Evolutionary conservation across 1,139 yeast genomes (phyloP).

Genomic region (Arxiozyma telluris): DNA sequence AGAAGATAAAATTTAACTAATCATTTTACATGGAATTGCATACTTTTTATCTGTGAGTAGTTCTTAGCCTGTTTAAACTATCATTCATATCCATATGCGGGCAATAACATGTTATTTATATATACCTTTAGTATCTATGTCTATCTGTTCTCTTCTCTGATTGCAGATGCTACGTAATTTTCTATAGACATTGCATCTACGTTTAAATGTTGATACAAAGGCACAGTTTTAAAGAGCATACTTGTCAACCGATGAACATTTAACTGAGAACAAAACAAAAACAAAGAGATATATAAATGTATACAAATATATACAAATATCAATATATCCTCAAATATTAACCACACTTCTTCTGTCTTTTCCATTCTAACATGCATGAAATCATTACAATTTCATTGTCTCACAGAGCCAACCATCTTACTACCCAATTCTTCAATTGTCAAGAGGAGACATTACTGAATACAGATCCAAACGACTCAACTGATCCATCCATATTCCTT

Average conservation of each 20-base stretch:
- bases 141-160: too few species aligned
- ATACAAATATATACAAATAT: not conserved
- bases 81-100: not conserved
- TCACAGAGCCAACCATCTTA: constrained; percentile 60
- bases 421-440: constrained; percentile 70
- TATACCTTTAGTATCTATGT: not conserved
- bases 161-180: too few species aligned
- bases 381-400: constrained; percentile 63
- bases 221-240: not conserved
- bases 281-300: not conserved
- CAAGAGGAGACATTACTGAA: constrained; percentile 61
- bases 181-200: not conserved
- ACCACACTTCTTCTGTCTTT: not conserved
- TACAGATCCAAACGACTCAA: constrained; percentile 38
- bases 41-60: too few species aligned
- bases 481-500: constrained; percentile 41
- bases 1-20: too few species aligned
- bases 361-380: constrained; percentile 52
- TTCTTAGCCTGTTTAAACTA: too few species aligned
- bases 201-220: too few species aligned
- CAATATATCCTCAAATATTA: not conserved
- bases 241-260: not conserved
- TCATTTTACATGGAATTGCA: not conserved
- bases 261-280: not conserved
- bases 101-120: not conserved